Evolutionary conservation across 495 filamentous ascomycete species (phyloP).

Genomic region (Xylaria flabelliformis): DNA sequence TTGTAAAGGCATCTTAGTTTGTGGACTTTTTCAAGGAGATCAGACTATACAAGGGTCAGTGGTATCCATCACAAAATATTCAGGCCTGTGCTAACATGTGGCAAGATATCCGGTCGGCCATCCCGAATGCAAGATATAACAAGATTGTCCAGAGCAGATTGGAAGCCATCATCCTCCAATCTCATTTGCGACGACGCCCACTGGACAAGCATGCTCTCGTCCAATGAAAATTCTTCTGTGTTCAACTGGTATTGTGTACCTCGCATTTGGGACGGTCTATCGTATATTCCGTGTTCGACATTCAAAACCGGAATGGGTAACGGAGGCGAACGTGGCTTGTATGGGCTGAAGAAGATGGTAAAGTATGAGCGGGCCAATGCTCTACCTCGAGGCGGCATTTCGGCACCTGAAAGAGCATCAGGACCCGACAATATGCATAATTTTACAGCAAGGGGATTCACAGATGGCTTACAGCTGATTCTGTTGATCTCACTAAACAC

Average conservation of each 20-base stretch:
- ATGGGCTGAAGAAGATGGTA: conserved; percentile 24
- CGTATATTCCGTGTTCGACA: conserved; percentile 1
- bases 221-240: conserved; percentile 11
- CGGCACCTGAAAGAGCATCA: conserved; percentile 23
- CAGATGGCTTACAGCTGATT: conserved; percentile 37
- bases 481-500: conserved; percentile 34
- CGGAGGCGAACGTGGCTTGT: neutral
- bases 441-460: conserved; percentile 2
- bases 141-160: conserved; percentile 37
- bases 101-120: conserved; percentile 32
- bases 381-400: conserved; percentile 26
- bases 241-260: conserved; percentile 21
- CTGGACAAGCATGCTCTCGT: conserved; percentile 28
- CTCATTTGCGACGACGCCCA: conserved; percentile 42
- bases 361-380: conserved; percentile 15
- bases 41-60: conserved; percentile 37
- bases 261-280: conserved; percentile 10
- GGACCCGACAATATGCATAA: neutral
- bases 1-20: conserved; percentile 43
- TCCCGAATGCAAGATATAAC: conserved; percentile 31
- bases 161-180: conserved; percentile 31
- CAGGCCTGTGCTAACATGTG: conserved; percentile 34
- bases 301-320: conserved; percentile 15
- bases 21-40: conserved; percentile 41
- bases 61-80: conserved; percentile 16